Evolutionary conservation across 2,329 filamentous ascomycete genomes (phyloP).

Genomic region (Neopestalotiopsis sp.): DNA sequence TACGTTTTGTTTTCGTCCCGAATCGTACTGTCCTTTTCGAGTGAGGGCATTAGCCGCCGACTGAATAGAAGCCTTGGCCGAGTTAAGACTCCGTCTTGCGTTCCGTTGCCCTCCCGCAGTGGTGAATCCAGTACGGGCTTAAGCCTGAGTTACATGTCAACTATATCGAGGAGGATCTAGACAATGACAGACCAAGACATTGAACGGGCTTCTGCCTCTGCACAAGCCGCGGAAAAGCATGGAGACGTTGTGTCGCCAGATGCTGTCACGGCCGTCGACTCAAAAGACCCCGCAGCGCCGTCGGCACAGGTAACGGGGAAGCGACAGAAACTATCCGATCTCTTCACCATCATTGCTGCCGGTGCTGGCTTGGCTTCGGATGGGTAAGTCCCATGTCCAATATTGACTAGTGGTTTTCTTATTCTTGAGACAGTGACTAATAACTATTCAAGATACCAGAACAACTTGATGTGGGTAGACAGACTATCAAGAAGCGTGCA

Average conservation of each 20-base stretch:
- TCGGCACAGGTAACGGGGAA: constrained; percentile 16
- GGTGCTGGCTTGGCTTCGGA: constrained; percentile 16
- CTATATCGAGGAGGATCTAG: not conserved
- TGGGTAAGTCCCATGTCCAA: not conserved
- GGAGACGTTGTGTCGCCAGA: constrained; percentile 1
- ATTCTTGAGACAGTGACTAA: not conserved
- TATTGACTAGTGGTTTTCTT: not conserved
- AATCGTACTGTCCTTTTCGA: not conserved
- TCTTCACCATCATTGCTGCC: constrained; percentile 19
- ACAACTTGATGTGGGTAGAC: constrained; percentile 17
- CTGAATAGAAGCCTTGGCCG: not conserved
- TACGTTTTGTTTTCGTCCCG: not conserved
- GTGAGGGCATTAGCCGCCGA: not conserved
- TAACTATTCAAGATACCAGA: constrained; percentile 9
- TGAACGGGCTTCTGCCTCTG: constrained; percentile 15
- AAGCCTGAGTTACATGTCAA: not conserved
- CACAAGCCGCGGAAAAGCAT: constrained; percentile 2
- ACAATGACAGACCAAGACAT: constrained; percentile 3
- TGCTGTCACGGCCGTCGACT: constrained; percentile 1
- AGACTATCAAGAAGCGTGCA: not conserved
- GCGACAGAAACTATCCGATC: constrained; percentile 14
- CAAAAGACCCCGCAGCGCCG: constrained; percentile 14
- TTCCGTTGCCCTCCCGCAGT: not conserved
- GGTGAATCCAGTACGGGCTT: not conserved
- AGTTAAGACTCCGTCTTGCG: not conserved